Base-by-base conservation (phyloP, 768 basidiomycete species). In the Lactifluus echinatus region DNA sequence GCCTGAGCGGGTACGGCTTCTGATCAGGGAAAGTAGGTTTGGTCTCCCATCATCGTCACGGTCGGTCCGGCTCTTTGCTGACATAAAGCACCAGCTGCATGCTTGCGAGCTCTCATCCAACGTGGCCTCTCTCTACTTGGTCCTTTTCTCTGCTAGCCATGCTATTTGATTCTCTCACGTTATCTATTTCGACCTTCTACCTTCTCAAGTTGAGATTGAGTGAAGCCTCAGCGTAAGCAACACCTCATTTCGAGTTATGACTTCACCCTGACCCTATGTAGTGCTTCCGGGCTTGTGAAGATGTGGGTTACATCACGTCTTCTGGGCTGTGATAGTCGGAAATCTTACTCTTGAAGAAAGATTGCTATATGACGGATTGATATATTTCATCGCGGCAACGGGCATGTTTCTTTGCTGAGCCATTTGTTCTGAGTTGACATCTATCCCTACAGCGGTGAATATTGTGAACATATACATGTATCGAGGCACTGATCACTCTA, bases 361-460 rank as follows among this genome's bases (percentile, higher is more conserved):
- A 70, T 81, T 86, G 79, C 70, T 87, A 3, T 81, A 80, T 55
- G 83, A 87, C 59, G 85, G 85, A 26, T 68, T 87, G 23, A 77
- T 79, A 23, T 87, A 84, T 65, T 81, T 85, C 56, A 60, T 83
- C 31, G 72, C 72, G 4, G 68, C 86, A 39, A 81, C 83, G 53
- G 72, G 66, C 76, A 53, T 14, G 65, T 57, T 10, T 1, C 17
- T 8, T 33, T 28, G 17, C 28, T 29, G 24, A n/a, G 2, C 19
- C 21, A 17, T 21, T 23, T 5, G 7, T 49, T 48, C 46, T 26
- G 21, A n/a, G 3, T 8, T 19, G 47, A 44, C 12, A 21, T 12
- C 8, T 43, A 37, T 26, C 29, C 11, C 12, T 50, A 21, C 45
- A 70, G 69, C 39, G 17, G 55, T 62, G 4, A 70, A 70, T 31